A percentile compares a stretch with the other conserved stretches of the same genome.
Conservation (phyloP, 192 early-diverging fungal species). For the Gryganskiella cystojenkinii region DNA sequence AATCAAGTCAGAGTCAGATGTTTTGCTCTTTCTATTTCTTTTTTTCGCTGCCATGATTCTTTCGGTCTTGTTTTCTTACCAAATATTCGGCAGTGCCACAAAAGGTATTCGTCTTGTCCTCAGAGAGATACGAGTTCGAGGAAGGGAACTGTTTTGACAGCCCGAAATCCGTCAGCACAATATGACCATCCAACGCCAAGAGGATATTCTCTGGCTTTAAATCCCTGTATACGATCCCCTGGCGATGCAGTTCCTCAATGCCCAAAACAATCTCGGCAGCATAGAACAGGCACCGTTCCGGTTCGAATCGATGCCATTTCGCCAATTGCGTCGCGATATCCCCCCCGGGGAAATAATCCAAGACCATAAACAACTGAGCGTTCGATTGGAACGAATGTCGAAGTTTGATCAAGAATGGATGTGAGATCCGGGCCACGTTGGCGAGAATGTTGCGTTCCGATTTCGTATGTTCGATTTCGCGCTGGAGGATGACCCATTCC, state of each 20-base stretch:
- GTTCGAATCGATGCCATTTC: constrained; percentile 63
- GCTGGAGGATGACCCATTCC: constrained; percentile 74
- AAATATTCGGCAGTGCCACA: constrained; percentile 87
- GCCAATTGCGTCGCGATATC: constrained; percentile 91
- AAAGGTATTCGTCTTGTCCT: constrained; percentile 67
- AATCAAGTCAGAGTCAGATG: no score
- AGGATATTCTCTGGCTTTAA: constrained; percentile 84
- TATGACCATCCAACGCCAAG: constrained; percentile 81
- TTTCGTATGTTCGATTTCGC: constrained; percentile 83
- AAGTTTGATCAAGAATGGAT: constrained; percentile 92
- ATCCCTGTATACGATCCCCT: constrained; percentile 92
- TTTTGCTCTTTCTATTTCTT: no score
- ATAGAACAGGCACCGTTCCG: constrained; percentile 85
- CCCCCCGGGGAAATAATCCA: constrained; percentile 92
- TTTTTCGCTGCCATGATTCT: no score
- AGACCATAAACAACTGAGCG: constrained; percentile 87
- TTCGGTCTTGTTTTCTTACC: constrained; percentile 22
- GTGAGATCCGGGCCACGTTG: constrained; percentile 73
- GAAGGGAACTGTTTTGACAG: constrained; percentile 80
- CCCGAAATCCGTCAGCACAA: constrained; percentile 95
- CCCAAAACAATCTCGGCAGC: constrained; percentile 89
- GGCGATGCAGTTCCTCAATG: constrained; percentile 86
- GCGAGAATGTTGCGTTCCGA: constrained; percentile 88
- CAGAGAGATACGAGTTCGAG: constrained; percentile 19
- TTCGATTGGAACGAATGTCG: constrained; percentile 91